Evolutionary conservation across 352 stramenopile genomes (phyloP), one percentile per base, ranked within the genome.

Genomic region (Pythium vanterpoolii): DNA sequence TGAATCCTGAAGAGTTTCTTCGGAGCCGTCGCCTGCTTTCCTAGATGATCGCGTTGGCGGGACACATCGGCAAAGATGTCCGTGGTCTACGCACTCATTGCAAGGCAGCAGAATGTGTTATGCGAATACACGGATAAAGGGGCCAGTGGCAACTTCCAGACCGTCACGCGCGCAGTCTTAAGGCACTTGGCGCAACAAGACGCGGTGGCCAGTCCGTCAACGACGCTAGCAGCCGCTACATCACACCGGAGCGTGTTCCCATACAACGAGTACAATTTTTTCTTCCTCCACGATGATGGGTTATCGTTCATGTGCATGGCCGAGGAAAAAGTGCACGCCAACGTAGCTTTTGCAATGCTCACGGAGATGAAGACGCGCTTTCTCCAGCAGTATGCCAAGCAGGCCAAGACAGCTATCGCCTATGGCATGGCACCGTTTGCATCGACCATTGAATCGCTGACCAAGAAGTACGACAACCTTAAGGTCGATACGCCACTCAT

Each of bases 301-400:
- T 64, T 94, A n/a, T 82, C 80, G 46, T 94, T 80, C 58, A 87
- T 92, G 77, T 94, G 84, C 55, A 90, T 94, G 82, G 83, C 80
- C 1, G 79, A 92, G 45, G 79, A 86, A 48, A 72, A 77, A n/a
- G 82, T 94, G 19, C 73, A 91, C 40, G 73, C 79, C 1, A 87
- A 87, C 23, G 77, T 90, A 3, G 83, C 85, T 23, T 90, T 91
- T 48, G 62, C 73, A 58, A 85, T 92, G 77, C 73, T 95, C 18
- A 66, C 54, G 5, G 83, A 93, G 54, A 67, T 85, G 56, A 83
- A 89, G 57, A 69, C 61, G 23, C 69, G 72, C 13, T 95, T 95
- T 55, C 52, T 89, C 16, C 54, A 70, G 11, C 77, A 89, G 40
- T 88, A 87, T 60, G 76, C 69, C n/a, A 64, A 83, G 44, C 71